Percentiles rank a stretch among this genome's conserved stretches.
Evolutionary conservation across 2,329 filamentous ascomycete species (phyloP).

Genomic region (Alternaria arbusti): DNA sequence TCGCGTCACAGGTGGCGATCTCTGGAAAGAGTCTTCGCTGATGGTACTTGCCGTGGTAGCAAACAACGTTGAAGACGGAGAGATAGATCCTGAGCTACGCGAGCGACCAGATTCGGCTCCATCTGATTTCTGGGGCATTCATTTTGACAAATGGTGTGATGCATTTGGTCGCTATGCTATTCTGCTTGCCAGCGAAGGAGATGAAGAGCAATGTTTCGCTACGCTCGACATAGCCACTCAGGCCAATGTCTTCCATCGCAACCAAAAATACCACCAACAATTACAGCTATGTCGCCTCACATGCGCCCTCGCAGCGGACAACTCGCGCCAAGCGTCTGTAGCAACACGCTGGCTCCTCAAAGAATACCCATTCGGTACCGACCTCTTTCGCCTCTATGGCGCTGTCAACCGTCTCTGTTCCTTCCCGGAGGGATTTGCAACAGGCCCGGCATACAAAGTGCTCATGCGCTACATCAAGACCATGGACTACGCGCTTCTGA

Average conservation of each 20-base stretch:
- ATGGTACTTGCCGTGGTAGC: constrained; percentile 44
- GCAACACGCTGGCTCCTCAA: constrained; percentile 85
- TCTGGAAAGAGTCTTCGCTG: constrained; percentile 44
- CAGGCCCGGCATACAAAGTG: constrained; percentile 85
- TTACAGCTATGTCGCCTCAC: constrained; percentile 82
- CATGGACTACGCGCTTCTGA: constrained; percentile 74
- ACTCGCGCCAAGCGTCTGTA: constrained; percentile 75
- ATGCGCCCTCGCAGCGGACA: constrained; percentile 81
- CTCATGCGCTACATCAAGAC: constrained; percentile 89
- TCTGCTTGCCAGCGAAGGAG: constrained; percentile 71
- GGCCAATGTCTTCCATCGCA: constrained; percentile 81
- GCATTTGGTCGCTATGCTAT: constrained; percentile 89
- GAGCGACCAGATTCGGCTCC: constrained; percentile 49
- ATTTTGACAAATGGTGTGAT: constrained; percentile 85
- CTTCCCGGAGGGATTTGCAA: constrained; percentile 75
- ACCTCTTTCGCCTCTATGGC: constrained; percentile 83
- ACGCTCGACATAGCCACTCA: constrained; percentile 79
- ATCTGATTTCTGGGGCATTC: constrained; percentile 73
- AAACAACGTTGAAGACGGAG: constrained; percentile 44
- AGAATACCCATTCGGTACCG: constrained; percentile 77
- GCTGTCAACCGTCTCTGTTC: constrained; percentile 78
- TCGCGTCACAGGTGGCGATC: constrained; percentile 37
- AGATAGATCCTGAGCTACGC: constrained; percentile 34
- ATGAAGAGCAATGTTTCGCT: constrained; percentile 76
- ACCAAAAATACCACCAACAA: constrained; percentile 69